A percentile compares a stretch with the other conserved stretches of the same genome.
phyloP scores from a whole-genome alignment of 2,329 filamentous ascomycete species.

The Lasiodiplodia sp. region DNA sequence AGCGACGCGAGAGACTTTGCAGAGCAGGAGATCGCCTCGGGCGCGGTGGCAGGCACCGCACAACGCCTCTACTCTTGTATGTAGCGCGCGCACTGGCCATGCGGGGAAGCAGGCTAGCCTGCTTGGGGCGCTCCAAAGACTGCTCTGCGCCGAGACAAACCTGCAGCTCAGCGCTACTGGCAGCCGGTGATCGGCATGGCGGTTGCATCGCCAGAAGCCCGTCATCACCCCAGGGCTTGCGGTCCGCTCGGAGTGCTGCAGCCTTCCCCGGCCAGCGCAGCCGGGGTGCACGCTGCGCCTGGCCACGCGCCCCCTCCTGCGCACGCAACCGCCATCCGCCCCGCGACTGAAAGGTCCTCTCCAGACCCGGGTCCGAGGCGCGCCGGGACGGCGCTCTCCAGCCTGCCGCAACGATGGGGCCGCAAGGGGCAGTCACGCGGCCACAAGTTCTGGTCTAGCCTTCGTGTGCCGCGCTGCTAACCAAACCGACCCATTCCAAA shows the following conservation, averaged over 20 bases:
- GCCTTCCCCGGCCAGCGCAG: constrained; percentile 9
- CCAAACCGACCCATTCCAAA: constrained; percentile 21
- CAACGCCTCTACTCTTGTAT: constrained; percentile 25
- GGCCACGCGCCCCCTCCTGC: constrained; percentile 22
- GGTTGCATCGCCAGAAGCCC: constrained; percentile 28
- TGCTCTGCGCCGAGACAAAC: constrained; percentile 20
- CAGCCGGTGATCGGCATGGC: constrained; percentile 24
- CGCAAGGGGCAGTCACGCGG: constrained; percentile 27
- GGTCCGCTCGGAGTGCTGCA: constrained; percentile 23
- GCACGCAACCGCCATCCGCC: constrained; percentile 6
- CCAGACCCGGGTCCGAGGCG: constrained; percentile 2
- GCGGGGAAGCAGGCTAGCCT: constrained; percentile 25
- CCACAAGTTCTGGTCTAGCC: constrained; percentile 26
- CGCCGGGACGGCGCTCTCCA: constrained; percentile 25
- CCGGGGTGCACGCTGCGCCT: constrained; percentile 22
- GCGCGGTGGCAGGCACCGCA: constrained; percentile 8
- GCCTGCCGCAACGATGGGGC: constrained; percentile 27
- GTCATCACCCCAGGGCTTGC: constrained; percentile 24
- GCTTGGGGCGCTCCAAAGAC: constrained; percentile 15
- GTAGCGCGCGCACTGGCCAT: constrained; percentile 16
- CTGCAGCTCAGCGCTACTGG: constrained; percentile 19
- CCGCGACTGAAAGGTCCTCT: constrained; percentile 4
- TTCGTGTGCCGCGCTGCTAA: constrained; percentile 27
- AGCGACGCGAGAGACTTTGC: constrained; percentile 7
- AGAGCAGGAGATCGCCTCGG: constrained; percentile 4